Conservation (phyloP, 2,329 filamentous ascomycete species). For the Karstenula rhodostoma region DNA sequence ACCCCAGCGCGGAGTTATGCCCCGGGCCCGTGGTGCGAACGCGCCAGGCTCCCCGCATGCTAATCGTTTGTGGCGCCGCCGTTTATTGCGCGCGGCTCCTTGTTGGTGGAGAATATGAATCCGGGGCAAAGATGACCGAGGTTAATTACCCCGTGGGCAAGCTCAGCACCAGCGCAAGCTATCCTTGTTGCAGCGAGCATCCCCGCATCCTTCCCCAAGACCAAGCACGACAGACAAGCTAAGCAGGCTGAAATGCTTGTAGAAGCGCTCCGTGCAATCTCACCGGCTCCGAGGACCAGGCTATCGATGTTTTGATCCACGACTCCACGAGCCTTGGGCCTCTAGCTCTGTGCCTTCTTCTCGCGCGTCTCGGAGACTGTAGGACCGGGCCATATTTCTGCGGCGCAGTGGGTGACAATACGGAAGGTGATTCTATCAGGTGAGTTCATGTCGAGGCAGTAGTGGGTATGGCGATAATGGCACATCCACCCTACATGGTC, state of each 20-base stretch:
- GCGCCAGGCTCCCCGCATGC: constrained; percentile 5
- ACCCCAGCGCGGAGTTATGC: background rate
- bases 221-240: background rate
- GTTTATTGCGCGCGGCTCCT: background rate
- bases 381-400: background rate
- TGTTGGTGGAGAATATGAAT: constrained; percentile 4
- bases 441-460: background rate
- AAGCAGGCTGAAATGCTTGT: background rate
- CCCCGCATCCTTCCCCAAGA: background rate
- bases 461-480: background rate
- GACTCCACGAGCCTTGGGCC: background rate
- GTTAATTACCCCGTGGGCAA: constrained; percentile 5
- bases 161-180: background rate
- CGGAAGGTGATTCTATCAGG: background rate
- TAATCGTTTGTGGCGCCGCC: background rate
- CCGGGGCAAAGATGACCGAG: constrained; percentile 5
- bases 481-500: background rate
- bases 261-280: background rate
- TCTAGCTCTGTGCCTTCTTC: background rate
- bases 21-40: background rate
- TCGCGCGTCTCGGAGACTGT: background rate
- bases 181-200: constrained; percentile 4
- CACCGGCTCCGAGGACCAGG: background rate
- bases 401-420: background rate
- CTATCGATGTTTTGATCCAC: background rate